These are phyloP conservation scores for Penicillium occitanis DNA, from an alignment of 2,329 filamentous ascomycete species.

Conservation along the genomic window DNA sequence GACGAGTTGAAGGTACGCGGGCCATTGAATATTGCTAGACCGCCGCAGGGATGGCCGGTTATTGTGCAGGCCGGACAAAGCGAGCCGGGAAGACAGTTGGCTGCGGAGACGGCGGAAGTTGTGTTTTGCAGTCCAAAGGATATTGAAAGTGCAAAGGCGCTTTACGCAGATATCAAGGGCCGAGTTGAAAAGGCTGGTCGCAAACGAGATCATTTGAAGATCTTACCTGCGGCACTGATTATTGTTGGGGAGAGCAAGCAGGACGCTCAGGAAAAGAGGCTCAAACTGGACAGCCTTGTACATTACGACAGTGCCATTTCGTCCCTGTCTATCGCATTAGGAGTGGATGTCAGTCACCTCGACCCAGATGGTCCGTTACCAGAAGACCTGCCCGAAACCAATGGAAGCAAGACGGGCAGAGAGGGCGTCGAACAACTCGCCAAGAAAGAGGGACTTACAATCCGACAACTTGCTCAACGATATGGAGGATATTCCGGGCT, in stretches of 20 bases:
- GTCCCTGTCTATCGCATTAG: slow-evolving; percentile 52
- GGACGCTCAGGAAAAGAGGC: slow-evolving; percentile 51
- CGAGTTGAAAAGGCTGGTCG: slow-evolving; percentile 49
- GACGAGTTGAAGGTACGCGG: slow-evolving; percentile 50
- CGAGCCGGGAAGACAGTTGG: slow-evolving; percentile 53
- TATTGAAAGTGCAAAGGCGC: slow-evolving; percentile 47
- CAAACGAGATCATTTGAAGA: slow-evolving; percentile 50
- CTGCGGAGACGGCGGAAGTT: slow-evolving; percentile 55
- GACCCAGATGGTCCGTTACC: slow-evolving; percentile 54
- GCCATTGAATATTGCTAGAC: slow-evolving; percentile 54
- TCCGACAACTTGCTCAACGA: slow-evolving; percentile 54
- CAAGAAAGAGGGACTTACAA: slow-evolving; percentile 47
- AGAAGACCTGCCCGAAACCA: slow-evolving; percentile 53
- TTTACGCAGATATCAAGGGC: slow-evolving; percentile 55
- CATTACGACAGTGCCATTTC: slow-evolving; percentile 57
- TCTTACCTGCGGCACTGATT: slow-evolving; percentile 54
- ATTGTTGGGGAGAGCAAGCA: slow-evolving; percentile 52
- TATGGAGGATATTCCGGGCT: slow-evolving; percentile 53
- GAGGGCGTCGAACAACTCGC: slow-evolving; percentile 50
- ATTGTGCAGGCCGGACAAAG: slow-evolving; percentile 58
- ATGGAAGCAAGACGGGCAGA: slow-evolving; percentile 54
- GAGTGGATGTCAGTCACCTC: slow-evolving; percentile 49
- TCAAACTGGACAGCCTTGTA: slow-evolving; percentile 53
- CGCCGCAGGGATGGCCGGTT: slow-evolving; percentile 57
- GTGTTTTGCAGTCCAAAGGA: slow-evolving; percentile 54